Percentiles rank a stretch among this genome's conserved stretches.
Evolutionary conservation across 192 early-diverging fungal species (phyloP).

Genomic region (Thamnidium elegans): DNA sequence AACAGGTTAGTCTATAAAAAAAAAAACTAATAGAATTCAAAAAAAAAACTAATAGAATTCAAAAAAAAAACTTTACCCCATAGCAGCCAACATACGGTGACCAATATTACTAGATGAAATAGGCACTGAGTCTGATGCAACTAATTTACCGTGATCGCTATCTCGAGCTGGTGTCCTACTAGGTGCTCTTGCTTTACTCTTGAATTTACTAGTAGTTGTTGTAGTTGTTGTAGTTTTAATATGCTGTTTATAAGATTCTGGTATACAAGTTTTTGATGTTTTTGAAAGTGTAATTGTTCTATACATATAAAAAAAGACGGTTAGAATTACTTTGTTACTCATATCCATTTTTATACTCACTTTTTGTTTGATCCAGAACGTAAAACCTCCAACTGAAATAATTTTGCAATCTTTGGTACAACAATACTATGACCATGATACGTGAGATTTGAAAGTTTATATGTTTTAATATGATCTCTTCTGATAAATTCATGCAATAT

Average conservation of each 20-base stretch:
- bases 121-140: conserved; percentile 49
- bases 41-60: background rate
- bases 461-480: background rate
- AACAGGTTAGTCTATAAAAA: background rate
- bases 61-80: conserved; percentile 53
- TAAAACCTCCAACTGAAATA: conserved; percentile 6
- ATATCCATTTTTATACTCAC: background rate
- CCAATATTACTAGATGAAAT: conserved; percentile 57
- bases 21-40: background rate
- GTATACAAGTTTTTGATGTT: conserved; percentile 11
- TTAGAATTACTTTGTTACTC: background rate
- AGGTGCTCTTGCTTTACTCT: background rate
- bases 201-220: background rate
- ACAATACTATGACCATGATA: conserved; percentile 1
- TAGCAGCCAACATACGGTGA: conserved; percentile 56
- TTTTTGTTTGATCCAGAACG: background rate
- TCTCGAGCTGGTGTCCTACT: background rate
- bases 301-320: background rate
- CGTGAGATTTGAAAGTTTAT: conserved; percentile 5
- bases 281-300: background rate
- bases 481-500: conserved; percentile 10
- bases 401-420: conserved; percentile 8
- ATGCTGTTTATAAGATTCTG: background rate
- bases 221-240: background rate
- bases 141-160: conserved; percentile 8